Evolutionary conservation across 2,329 filamentous ascomycete species (phyloP).

Genomic region (Cercospora nicotianae): DNA sequence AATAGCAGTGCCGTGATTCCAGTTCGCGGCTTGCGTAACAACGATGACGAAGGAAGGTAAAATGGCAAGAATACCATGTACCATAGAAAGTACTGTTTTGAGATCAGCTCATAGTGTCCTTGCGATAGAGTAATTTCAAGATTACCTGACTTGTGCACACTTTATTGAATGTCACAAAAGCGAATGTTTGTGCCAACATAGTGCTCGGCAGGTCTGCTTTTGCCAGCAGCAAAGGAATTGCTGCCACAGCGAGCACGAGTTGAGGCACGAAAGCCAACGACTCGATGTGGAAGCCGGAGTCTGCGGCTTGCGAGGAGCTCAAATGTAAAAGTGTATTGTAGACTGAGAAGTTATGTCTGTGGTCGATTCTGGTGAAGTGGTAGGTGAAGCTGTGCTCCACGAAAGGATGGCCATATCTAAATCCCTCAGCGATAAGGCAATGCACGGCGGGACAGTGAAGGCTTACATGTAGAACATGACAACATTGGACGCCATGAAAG

Average conservation of each 20-base stretch:
- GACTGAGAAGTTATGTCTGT: slow-evolving; percentile 96
- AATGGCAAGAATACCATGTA: slow-evolving; percentile 92
- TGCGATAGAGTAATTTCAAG: slow-evolving; percentile 5
- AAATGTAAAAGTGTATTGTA: slow-evolving; percentile 93
- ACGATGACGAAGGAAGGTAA: slow-evolving; percentile 77
- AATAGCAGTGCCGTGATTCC: slow-evolving; percentile 66
- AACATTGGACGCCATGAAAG: slow-evolving; percentile 72
- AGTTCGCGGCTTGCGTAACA: slow-evolving; percentile 60
- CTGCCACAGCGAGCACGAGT: slow-evolving; percentile 72
- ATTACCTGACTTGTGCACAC: slow-evolving; percentile 95
- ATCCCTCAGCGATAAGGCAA: slow-evolving; percentile 18
- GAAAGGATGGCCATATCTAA: slow-evolving; percentile 76
- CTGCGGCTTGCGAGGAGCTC: slow-evolving; percentile 62
- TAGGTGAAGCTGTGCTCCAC: slow-evolving; percentile 88
- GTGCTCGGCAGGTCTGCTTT: slow-evolving; percentile 78
- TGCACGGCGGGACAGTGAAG: neutral
- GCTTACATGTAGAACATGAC: slow-evolving; percentile 75
- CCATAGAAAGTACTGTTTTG: slow-evolving; percentile 87
- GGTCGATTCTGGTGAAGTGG: slow-evolving; percentile 88
- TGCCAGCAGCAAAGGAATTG: slow-evolving; percentile 73
- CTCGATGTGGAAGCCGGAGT: slow-evolving; percentile 59
- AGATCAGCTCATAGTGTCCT: slow-evolving; percentile 14
- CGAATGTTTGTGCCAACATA: slow-evolving; percentile 94
- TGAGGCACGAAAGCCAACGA: slow-evolving; percentile 88
- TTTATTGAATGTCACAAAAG: slow-evolving; percentile 97